Base-by-base conservation (phyloP, 192 early-diverging fungal species). In the Backusella psychrophila region DNA sequence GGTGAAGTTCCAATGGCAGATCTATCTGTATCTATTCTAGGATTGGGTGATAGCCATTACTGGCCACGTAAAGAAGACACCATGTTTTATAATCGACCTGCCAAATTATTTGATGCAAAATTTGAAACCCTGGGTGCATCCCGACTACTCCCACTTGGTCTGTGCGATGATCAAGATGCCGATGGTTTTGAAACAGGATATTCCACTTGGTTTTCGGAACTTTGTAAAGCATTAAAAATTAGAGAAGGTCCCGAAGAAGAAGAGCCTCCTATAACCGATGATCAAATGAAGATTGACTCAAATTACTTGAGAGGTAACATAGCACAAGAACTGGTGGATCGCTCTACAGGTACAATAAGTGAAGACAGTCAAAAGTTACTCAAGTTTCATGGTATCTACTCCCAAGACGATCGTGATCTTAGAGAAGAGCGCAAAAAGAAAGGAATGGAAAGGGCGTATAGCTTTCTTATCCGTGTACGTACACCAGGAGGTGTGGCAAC, bases 311-410 rank as follows among this genome's bases (percentile, higher is more conserved):
- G 96, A 77, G 96, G 96, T 59, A 93, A 93, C 46, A 98, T 98
- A 84, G 88, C 90, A 56, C 85, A 95, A 78, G 93, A 94, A 19
- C 83, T 98, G 2, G 85, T 86, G 67, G 95, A 97, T 78, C 84
- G 84, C 19, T 92, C 92, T 36, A 95, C 92, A 35, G 96, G 97
- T 42, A 88, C 87, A 6, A 84, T 98, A 33, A 86, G 87, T 77
- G 97, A 98, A 86, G 90, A 86, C 79, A 94, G 96, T 81, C 91
- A 89, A 78, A 96, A 96, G 87, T 77, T 98, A 72, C 90, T 92
- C 70, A 98, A 98, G 84, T 97, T 97, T 88, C 97, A 98, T 85
- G 97, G 97, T 78, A 95, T 91, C 29, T 98, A 98, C 87, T 90
- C 91, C 87, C 97, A 98, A 81, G 97, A 98, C 79, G 97, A 98